Percentiles rank a stretch among this genome's conserved stretches.
Conservation (phyloP, 495 filamentous ascomycete genomes). For the Penicillium maclennaniae region DNA sequence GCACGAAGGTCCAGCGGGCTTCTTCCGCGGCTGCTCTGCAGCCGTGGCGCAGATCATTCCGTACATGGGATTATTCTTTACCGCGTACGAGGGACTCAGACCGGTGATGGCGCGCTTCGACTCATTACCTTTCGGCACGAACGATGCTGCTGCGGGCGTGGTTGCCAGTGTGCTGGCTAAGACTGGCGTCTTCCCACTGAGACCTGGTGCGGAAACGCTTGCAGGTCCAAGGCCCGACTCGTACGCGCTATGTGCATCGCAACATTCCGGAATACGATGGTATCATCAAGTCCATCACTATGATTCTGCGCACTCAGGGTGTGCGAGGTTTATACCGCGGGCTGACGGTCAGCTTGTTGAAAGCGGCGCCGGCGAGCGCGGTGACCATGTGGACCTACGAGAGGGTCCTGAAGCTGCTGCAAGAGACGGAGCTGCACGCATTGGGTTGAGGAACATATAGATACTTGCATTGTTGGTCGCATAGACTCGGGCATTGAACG, state of each 20-base stretch:
- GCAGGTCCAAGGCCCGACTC: slow-evolving; percentile 90
- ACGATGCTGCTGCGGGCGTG: slow-evolving; percentile 78
- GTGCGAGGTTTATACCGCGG: slow-evolving; percentile 81
- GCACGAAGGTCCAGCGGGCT: slow-evolving; percentile 71
- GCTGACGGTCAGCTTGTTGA: slow-evolving; percentile 81
- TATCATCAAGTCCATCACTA: slow-evolving; percentile 57
- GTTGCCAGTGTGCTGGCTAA: slow-evolving; percentile 77
- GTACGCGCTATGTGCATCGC: slow-evolving; percentile 70
- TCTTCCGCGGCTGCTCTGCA: slow-evolving; percentile 81
- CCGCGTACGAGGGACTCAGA: slow-evolving; percentile 72
- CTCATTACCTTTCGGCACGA: slow-evolving; percentile 63
- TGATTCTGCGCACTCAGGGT: slow-evolving; percentile 71
- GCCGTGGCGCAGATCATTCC: slow-evolving; percentile 84
- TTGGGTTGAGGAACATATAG: slow-evolving; percentile 3
- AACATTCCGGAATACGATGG: slow-evolving; percentile 84
- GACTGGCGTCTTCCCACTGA: slow-evolving; percentile 86
- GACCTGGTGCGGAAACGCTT: slow-evolving; percentile 89
- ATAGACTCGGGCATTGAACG: slow-evolving; percentile 6
- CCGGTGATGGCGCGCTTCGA: slow-evolving; percentile 48
- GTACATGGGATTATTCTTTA: slow-evolving; percentile 96
- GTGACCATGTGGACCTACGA: slow-evolving; percentile 99
- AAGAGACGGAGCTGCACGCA: slow-evolving; percentile 38
- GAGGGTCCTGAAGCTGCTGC: slow-evolving; percentile 57
- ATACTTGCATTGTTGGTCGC: neutral
- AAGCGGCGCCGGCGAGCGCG: slow-evolving; percentile 91